Percentiles rank a stretch among this genome's conserved stretches.
Evolutionary conservation across 108 stramenopile species (phyloP).

Genomic region (Cyclotella choctawhatcheeana): DNA sequence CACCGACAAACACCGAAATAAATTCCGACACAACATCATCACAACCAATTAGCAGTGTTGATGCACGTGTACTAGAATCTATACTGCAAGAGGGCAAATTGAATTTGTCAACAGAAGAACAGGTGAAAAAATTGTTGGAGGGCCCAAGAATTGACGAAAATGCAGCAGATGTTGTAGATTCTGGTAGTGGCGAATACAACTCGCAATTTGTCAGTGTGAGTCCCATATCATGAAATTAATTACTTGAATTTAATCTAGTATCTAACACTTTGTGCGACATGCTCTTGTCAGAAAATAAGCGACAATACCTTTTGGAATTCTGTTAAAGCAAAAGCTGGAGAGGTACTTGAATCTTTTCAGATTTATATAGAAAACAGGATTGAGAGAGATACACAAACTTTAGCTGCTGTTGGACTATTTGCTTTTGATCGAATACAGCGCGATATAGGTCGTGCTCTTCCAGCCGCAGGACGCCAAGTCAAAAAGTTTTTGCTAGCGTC

Average conservation of each 20-base stretch:
- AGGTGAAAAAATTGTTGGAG: constrained; percentile 70
- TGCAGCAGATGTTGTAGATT: not conserved
- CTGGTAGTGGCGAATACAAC: constrained; percentile 29
- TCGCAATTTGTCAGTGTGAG: constrained; percentile 48
- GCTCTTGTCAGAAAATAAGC: constrained; percentile 45
- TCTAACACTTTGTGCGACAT: not conserved
- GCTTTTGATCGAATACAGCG: constrained; percentile 72
- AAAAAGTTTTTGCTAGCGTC: constrained; percentile 40
- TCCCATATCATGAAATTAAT: not conserved
- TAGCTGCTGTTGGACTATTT: constrained; percentile 77
- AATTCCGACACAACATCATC: not conserved
- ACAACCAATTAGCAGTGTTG: constrained; percentile 51
- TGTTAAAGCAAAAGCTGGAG: constrained; percentile 60
- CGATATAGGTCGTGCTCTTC: constrained; percentile 77
- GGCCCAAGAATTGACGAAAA: constrained; percentile 42
- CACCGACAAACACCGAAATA: not conserved
- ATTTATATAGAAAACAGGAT: constrained; percentile 77
- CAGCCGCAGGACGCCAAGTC: constrained; percentile 51
- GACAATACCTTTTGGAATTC: constrained; percentile 81
- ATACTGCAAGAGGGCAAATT: constrained; percentile 73
- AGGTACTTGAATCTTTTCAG: constrained; percentile 66
- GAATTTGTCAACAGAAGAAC: constrained; percentile 65
- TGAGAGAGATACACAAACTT: constrained; percentile 64
- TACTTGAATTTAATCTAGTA: not conserved
- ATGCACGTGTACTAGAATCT: constrained; percentile 78